A percentile compares a stretch with the other conserved stretches of the same genome.
These are phyloP conservation scores for Hymenoscyphus infarciens DNA, from an alignment of 2,329 filamentous ascomycete species.

Conservation along the genomic window DNA sequence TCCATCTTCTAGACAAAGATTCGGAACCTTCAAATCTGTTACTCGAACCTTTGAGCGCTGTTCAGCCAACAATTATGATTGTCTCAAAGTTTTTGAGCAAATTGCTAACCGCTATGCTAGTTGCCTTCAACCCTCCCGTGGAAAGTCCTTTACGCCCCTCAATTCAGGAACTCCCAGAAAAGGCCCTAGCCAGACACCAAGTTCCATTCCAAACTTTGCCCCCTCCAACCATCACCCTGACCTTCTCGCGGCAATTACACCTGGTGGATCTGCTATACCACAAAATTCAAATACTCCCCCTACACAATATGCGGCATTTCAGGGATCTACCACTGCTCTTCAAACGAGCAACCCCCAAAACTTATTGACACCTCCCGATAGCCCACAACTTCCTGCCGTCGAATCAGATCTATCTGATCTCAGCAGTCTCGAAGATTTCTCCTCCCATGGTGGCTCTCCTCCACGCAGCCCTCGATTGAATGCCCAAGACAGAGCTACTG, in stretches of 20 bases:
- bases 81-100: neutral
- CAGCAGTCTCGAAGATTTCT: constrained; percentile 1
- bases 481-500: constrained; percentile 3
- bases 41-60: neutral
- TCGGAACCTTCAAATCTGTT: neutral
- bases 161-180: neutral
- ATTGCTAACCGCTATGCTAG: neutral
- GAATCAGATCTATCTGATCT: neutral
- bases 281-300: neutral
- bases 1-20: neutral
- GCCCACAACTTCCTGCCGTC: neutral
- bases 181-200: neutral
- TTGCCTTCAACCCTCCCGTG: neutral
- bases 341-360: neutral
- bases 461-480: constrained; percentile 11
- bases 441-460: neutral
- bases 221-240: constrained; percentile 13
- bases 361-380: neutral
- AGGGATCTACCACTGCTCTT: neutral
- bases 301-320: neutral
- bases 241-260: constrained; percentile 5
- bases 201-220: neutral
- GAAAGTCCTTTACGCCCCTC: neutral
- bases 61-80: neutral
- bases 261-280: neutral